phyloP scores from a whole-genome alignment of 495 filamentous ascomycete species.

The Podospora didyma region DNA sequence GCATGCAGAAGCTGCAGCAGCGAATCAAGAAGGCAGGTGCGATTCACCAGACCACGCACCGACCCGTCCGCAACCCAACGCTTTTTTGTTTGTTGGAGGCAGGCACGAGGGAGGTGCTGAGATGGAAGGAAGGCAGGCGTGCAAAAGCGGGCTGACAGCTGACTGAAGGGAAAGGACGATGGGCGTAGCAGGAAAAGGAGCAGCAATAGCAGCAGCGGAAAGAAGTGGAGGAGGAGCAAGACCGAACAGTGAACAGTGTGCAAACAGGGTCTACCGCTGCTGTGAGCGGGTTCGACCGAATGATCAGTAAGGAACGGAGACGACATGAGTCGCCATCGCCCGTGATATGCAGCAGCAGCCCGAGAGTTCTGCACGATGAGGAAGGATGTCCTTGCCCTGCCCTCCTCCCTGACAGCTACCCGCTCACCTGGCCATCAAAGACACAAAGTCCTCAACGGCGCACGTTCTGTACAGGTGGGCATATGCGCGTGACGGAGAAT shows the following conservation, averaged over 20 bases:
- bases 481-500: too few relatives aligned
- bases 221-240: conserved; percentile 7
- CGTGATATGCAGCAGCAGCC: background rate
- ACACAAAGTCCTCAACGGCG: too few relatives aligned
- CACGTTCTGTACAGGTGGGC: too few relatives aligned
- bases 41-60: background rate
- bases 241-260: conserved; percentile 4
- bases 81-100: conserved; percentile 3
- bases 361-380: background rate
- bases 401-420: background rate
- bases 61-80: background rate
- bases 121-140: too few relatives aligned
- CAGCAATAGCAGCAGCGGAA: background rate
- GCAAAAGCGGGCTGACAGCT: conserved; percentile 11
- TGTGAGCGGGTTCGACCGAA: conserved; percentile 4
- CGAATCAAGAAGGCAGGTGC: background rate
- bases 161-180: too few relatives aligned
- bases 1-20: background rate
- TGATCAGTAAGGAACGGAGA: background rate
- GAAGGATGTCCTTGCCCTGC: background rate
- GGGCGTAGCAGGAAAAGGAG: background rate
- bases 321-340: background rate
- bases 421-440: too few relatives aligned
- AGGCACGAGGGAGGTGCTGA: too few relatives aligned
- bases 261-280: background rate